Conservation (phyloP, 345 rosid species). For the Sisymbrium altissimum region DNA sequence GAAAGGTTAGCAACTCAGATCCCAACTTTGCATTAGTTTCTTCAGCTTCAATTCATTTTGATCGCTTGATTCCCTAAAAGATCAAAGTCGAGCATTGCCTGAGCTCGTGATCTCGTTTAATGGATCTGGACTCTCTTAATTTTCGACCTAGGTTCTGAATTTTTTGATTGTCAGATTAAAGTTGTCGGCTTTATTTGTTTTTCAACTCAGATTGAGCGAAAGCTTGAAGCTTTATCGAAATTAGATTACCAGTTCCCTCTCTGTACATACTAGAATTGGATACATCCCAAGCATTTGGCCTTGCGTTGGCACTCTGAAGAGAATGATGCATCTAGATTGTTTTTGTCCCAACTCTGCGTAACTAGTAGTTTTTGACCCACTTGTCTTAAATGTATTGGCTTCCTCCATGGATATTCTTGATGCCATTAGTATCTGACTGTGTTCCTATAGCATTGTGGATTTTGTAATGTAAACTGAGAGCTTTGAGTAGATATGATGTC, state of each 20-base stretch:
- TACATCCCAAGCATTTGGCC: background rate
- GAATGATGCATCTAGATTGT: background rate
- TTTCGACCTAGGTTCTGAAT: background rate
- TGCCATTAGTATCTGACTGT: no score
- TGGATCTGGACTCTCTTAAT: background rate
- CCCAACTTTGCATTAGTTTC: background rate
- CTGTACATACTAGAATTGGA: background rate
- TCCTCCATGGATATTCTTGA: background rate
- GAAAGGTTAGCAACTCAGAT: constrained; percentile 50
- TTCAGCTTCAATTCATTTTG: background rate
- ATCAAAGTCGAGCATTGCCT: background rate
- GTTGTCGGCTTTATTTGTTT: background rate
- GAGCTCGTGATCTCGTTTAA: background rate
- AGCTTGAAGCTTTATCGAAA: background rate
- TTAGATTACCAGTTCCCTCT: background rate
- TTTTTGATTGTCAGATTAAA: background rate
- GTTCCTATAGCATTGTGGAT: no score
- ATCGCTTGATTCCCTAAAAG: background rate
- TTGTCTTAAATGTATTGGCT: background rate
- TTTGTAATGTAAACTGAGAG: background rate
- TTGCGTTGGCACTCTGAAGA: background rate
- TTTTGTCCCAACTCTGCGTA: background rate
- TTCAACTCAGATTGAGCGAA: background rate
- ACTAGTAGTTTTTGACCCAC: no score
- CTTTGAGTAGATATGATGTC: background rate